Base-by-base conservation (phyloP, 305 asterid genomes). In the Fraxinus xanthoxyloides region DNA sequence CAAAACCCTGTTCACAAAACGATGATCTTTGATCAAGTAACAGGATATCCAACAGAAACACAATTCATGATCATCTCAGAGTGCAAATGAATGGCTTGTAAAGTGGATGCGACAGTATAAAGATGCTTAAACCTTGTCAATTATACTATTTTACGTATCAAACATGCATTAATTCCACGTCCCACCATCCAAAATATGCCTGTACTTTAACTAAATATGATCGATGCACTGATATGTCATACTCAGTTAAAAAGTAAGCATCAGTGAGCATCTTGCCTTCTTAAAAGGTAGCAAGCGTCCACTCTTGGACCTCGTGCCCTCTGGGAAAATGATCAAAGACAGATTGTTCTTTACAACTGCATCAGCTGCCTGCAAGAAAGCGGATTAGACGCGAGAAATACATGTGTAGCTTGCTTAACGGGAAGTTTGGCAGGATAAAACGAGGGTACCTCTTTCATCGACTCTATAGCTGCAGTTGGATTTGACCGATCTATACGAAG, bases 401-500 rank as follows among this genome's bases (percentile, higher is more conserved):
- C 59, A 12, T 54, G 43, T 56, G 75, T 7, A 23, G 15, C 7
- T 15, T 30, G 36, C 3, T 56, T 31, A 72, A 34, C 3, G 77
- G 59, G 54, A 34, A 23, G 32, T 48, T 12, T 26, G 9, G 48
- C 35, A 34, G n/a, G 36, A 21, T 15, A 19, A 46, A 15, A 9
- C 0, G 2, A 34, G 31, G 30, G 9, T 34, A 86, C 92, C 87
- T 86, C 84, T 65, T 88, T 88, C 90, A 90, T 82, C 38, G 91
- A 90, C 78, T 82, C 86, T 17, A 90, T 84, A 78, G 91, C 87
- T 12, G 91, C 87, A 19, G 77, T 75, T 8, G 91, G 87, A 79
- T 88, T 85, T 26, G 88, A 88, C n/a, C 89, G 86, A 77, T 88
- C 92, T 21, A 88, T 90, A 0, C 92, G 88, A 35, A 88, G 87